phyloP scores from a whole-genome alignment of 2,329 filamentous ascomycete species.

The Xenosphaeropsis pyriputrescens region DNA sequence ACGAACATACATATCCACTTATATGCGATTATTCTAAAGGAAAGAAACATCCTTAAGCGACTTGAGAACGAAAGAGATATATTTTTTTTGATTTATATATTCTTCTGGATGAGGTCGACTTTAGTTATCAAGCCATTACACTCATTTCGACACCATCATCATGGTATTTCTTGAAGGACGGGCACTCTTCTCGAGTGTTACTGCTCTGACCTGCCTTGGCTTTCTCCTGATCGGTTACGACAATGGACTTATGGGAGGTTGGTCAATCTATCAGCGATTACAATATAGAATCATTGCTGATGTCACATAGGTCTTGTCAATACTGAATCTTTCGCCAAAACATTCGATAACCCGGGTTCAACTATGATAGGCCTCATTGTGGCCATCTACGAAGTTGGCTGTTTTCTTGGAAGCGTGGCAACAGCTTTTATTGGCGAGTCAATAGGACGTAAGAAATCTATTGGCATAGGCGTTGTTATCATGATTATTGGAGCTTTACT shows the following conservation, averaged over 20 bases:
- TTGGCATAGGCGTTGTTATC: slow-evolving; percentile 35
- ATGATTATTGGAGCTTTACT: slow-evolving; percentile 36
- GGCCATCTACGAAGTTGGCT: slow-evolving; percentile 29
- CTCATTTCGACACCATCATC: neutral
- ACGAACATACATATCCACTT: too few species aligned
- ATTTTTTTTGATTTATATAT: too few species aligned
- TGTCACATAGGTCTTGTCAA: slow-evolving; percentile 10
- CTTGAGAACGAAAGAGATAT: too few species aligned
- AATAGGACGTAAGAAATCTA: slow-evolving; percentile 39
- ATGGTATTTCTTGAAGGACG: slow-evolving; percentile 1
- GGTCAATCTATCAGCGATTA: neutral
- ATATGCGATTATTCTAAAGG: too few species aligned
- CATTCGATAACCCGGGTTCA: slow-evolving; percentile 23
- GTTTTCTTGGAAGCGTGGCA: slow-evolving; percentile 30
- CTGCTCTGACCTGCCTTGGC: slow-evolving; percentile 27
- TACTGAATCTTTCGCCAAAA: slow-evolving; percentile 22
- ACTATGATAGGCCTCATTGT: slow-evolving; percentile 29
- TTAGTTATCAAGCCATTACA: too few species aligned
- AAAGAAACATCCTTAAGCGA: too few species aligned
- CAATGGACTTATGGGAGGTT: slow-evolving; percentile 28
- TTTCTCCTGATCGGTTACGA: slow-evolving; percentile 34
- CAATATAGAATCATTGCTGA: slow-evolving; percentile 3
- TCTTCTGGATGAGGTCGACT: too few species aligned
- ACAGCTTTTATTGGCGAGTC: slow-evolving; percentile 29
- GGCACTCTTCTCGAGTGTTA: slow-evolving; percentile 25